A percentile compares a stretch with the other conserved stretches of the same genome.
Conservation (phyloP, 257 asterid species). For the Osmanthus fragrans region DNA sequence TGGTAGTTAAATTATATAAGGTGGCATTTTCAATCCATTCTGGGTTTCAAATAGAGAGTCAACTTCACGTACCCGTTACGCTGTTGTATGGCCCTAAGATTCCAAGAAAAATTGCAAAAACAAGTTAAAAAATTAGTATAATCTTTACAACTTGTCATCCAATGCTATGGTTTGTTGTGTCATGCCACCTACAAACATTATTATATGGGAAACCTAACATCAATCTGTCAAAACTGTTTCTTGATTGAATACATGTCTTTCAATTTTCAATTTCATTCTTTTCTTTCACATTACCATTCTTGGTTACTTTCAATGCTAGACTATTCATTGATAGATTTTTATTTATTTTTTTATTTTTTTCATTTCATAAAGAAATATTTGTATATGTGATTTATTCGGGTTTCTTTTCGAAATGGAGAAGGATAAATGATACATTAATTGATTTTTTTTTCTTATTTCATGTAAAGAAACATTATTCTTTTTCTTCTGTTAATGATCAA, state of each 20-base stretch:
- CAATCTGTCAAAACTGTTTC: slow-evolving; percentile 33
- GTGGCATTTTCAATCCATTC: not conserved
- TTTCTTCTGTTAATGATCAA: too few relatives aligned
- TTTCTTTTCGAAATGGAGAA: too few relatives aligned
- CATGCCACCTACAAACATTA: slow-evolving; percentile 36
- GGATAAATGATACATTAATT: too few relatives aligned
- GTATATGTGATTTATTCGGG: too few relatives aligned
- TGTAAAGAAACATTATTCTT: too few relatives aligned
- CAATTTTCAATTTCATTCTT: not conserved
- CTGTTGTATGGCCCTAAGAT: slow-evolving; percentile 38
- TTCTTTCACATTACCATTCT: too few relatives aligned
- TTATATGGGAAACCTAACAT: slow-evolving; percentile 22
- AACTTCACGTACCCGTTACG: slow-evolving; percentile 53
- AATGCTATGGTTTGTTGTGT: slow-evolving; percentile 14
- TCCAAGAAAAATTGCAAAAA: slow-evolving; percentile 23
- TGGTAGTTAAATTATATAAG: not conserved
- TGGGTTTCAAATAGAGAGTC: slow-evolving; percentile 9
- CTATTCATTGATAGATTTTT: too few relatives aligned
- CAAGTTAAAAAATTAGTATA: not conserved
- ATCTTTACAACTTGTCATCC: not conserved
- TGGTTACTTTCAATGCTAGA: too few relatives aligned
- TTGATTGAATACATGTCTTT: not conserved
- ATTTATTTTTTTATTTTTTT: too few relatives aligned
- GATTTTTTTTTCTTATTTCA: too few relatives aligned
- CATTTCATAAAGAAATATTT: too few relatives aligned